Evolutionary conservation across 306 rosid species (phyloP), one percentile per base, ranked within the genome.

Genomic region (Prosopis cineraria): DNA sequence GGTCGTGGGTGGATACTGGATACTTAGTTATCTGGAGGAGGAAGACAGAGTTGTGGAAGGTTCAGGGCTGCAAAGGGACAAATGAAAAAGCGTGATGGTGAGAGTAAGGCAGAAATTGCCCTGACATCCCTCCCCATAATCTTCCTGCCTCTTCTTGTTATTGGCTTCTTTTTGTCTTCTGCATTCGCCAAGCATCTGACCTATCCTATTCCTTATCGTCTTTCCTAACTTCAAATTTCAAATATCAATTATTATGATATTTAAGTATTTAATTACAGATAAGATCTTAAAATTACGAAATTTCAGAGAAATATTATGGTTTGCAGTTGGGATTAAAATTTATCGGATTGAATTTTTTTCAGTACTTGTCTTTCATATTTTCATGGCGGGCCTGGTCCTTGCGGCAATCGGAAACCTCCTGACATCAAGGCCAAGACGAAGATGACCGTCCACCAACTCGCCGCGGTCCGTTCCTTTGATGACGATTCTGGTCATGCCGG

Each of bases 381-480:
- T n/a, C 85, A 77, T 69, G 85, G 85, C 82, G n/a, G 86, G 93
- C 70, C 75, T 74, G 5, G 88, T 81, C 45, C 79, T 73, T 16
- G 83, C 65, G 93, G 93, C 4, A 89, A 87, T 1, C 90, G 67
- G 72, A 72, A n/a, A 89, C 75, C 93, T 79, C 89, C 90, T 84
- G 0, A 68, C 48, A 68, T 83, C 87, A 37, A 76, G 50, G 1
- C 73, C 80, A 0, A 31, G 22, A 29, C 43, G 16, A 60, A 31
- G 30, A 0, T 77, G 74, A 40, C 8, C 52, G 52, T 43, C 70
- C 9, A 63, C 33, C 13, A 80, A 64, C 56, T 88, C 88, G 8
- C 68, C 65, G 0, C 87, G 87, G 58, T 83, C 85, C 8, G 44
- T 52, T 68, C 83, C 80, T 39, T 60, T 74, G 39, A 89, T 59